These are phyloP conservation scores for Amphichorda felina DNA, from an alignment of 2,329 filamentous ascomycete genomes.

Conservation along the genomic window DNA sequence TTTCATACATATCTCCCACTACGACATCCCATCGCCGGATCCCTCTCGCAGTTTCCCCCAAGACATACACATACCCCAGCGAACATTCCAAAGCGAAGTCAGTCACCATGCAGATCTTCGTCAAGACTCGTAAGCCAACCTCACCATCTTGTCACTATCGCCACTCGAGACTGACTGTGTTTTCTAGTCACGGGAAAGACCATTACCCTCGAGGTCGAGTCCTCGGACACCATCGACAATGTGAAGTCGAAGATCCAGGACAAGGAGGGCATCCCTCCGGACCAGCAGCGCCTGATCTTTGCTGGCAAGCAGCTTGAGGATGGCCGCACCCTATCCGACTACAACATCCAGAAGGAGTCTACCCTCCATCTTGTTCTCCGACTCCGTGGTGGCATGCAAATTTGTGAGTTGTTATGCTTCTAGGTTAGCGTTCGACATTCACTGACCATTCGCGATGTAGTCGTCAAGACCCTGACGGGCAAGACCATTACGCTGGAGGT, in stretches of 20 bases:
- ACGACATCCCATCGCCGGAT: not conserved
- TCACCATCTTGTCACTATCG: constrained; percentile 4
- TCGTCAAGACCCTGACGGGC: constrained; percentile 74
- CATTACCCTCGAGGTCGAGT: constrained; percentile 59
- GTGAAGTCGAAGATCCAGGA: constrained; percentile 98
- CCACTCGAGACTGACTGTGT: constrained; percentile 10
- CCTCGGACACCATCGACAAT: constrained; percentile 88
- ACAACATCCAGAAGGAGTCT: constrained; percentile 51
- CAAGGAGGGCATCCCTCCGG: constrained; percentile 94
- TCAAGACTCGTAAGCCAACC: constrained; percentile 73
- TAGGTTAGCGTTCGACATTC: not conserved
- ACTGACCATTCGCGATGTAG: constrained; percentile 14
- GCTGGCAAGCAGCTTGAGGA: constrained; percentile 96
- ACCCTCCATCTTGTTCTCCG: constrained; percentile 67
- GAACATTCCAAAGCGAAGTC: constrained; percentile 6
- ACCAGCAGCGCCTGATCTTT: constrained; percentile 93
- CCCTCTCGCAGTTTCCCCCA: not conserved
- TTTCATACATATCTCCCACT: constrained; percentile 1
- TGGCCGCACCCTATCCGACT: constrained; percentile 48
- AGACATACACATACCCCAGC: not conserved
- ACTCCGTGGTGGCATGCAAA: constrained; percentile 54
- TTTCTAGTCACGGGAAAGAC: constrained; percentile 54
- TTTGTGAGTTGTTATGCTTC: constrained; percentile 38
- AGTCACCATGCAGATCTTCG: constrained; percentile 87
- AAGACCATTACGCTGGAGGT: constrained; percentile 94